A percentile compares a stretch with the other conserved stretches of the same genome.
Conservation (phyloP, 768 basidiomycete genomes). For the Boletus rubescentipes region DNA sequence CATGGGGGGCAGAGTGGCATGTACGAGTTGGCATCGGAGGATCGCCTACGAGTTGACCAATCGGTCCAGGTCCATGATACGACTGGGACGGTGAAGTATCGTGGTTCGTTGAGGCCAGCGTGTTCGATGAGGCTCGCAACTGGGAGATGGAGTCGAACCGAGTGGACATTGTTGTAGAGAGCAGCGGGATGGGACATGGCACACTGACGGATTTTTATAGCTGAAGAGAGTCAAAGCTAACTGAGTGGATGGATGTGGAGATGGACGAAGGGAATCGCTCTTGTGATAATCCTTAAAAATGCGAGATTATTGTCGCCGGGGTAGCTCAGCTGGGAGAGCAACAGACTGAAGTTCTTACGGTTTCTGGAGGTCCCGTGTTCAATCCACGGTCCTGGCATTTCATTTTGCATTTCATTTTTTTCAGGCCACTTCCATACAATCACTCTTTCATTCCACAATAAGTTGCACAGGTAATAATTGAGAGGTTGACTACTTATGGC, state of each 20-base stretch:
- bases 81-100: neutral
- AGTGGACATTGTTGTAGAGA: conserved; percentile 1
- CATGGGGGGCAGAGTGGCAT: conserved; percentile 12
- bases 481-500: neutral
- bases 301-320: conserved; percentile 37
- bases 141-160: neutral
- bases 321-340: conserved; percentile 77
- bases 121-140: neutral
- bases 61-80: neutral
- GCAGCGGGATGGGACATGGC: neutral
- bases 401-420: neutral
- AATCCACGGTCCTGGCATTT: conserved; percentile 53
- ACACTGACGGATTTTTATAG: conserved; percentile 3
- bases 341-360: conserved; percentile 52
- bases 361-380: conserved; percentile 50
- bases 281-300: neutral
- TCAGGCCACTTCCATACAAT: no score
- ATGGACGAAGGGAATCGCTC: no score
- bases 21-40: neutral
- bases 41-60: neutral
- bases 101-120: neutral
- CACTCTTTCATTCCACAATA: neutral
- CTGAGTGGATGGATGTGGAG: no score
- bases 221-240: conserved; percentile 2
- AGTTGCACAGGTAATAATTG: neutral